Evolutionary conservation across 108 stramenopile species (phyloP).

Genomic region (Stephanodiscus triporus): DNA sequence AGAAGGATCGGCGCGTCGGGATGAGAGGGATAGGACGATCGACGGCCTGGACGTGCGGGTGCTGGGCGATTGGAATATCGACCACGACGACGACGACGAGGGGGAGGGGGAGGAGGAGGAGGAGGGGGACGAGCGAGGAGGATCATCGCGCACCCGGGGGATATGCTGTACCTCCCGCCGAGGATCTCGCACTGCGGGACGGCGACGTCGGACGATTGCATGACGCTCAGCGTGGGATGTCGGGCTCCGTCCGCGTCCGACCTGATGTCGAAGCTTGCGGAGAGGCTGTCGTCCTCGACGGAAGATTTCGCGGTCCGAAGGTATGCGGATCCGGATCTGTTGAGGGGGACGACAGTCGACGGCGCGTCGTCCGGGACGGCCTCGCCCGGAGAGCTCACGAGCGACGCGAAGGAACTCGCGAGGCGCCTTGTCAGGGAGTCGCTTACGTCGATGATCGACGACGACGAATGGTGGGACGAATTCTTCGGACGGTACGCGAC

Average conservation of each 20-base stretch:
- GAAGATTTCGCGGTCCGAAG: conserved; percentile 46
- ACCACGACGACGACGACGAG: neutral
- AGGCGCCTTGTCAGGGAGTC: conserved; percentile 64
- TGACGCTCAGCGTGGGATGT: conserved; percentile 85
- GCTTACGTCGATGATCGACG: conserved; percentile 50
- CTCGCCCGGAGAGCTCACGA: conserved; percentile 41
- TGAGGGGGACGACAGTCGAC: conserved; percentile 1
- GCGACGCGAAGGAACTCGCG: conserved; percentile 57
- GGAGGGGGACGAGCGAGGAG: conserved; percentile 26
- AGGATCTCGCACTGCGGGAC: conserved; percentile 89
- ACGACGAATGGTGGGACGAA: conserved; percentile 70
- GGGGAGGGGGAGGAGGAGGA: conserved; percentile 1
- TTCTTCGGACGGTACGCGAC: conserved; percentile 75
- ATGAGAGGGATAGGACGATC: conserved; percentile 65
- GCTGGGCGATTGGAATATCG: conserved; percentile 37
- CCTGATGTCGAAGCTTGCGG: conserved; percentile 65
- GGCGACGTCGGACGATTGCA: conserved; percentile 68
- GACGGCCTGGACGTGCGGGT: conserved; percentile 77
- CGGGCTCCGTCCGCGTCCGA: conserved; percentile 86
- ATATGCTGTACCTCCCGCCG: conserved; percentile 93
- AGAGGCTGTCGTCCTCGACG: conserved; percentile 46
- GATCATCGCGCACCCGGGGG: conserved; percentile 79
- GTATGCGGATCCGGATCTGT: conserved; percentile 56
- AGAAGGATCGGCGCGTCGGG: conserved; percentile 44
- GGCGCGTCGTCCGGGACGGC: neutral